Evolutionary conservation across 768 basidiomycete genomes (phyloP), one percentile per base, ranked within the genome.

Genomic region (Scleroderma bovista): DNA sequence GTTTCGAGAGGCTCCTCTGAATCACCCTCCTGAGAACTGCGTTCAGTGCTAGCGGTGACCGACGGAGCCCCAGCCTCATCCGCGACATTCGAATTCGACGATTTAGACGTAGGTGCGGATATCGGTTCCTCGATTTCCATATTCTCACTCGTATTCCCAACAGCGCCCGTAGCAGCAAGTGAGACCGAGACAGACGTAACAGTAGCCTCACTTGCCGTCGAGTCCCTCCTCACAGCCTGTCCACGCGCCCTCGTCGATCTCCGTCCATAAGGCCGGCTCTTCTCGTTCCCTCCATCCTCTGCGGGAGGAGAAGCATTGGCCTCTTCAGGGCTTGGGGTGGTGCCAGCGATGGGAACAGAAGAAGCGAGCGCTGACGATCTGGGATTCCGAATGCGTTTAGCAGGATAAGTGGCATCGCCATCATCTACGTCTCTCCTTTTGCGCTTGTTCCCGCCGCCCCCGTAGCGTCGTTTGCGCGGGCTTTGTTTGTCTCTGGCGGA

Each of bases 341-440:
- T 12, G 51, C 39, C 11, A 40, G 22, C 39, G 11, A 40, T 61
- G n/a, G 45, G 46, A 20, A 40, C 38, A 19, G 54, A 51, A 26
- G 54, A 51, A 11, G 52, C 29, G 60, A 57, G 24, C 50, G 64
- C 57, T 38, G 64, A 64, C 13, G 59, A 73, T 52, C 84, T 68
- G 6, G 80, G 75, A 48, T 75, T 69, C 23, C 84, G 76, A 17
- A 80, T 72, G 22, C 82, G 75, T 66, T 84, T 86, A 11, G 83
- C 80, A n/a, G 84, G 83, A 59, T 84, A 86, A n/a, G 79, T 76
- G 1, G 77, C 74, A 54, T 86, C 83, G 12, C 76, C 78, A 41
- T 84, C 82, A 39, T 85, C 83, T 7, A 60, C 64, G 29, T 83
- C 82, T 59, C 71, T 81, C 19, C 83, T 72, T 60, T 76, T 82